A percentile compares a stretch with the other conserved stretches of the same genome.
Conservation (phyloP, 176 grass and related monocot species). For the Oryza glaberrima region DNA sequence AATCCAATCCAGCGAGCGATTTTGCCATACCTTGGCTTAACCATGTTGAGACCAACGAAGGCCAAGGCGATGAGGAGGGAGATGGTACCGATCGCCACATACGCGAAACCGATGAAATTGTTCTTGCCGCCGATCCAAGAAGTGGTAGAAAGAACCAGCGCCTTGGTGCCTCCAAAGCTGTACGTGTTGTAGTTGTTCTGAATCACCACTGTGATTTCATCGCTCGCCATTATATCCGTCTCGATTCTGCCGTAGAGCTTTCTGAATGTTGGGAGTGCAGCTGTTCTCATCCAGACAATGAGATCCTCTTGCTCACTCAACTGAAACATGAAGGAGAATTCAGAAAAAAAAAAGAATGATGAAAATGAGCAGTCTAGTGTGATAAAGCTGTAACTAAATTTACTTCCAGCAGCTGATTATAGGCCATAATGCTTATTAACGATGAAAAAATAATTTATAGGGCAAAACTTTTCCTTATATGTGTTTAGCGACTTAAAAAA, state of each 20-base stretch:
- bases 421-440: too few relatives aligned
- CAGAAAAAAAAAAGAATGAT: not conserved
- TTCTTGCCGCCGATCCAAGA: slow-evolving; percentile 91
- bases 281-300: slow-evolving; percentile 93
- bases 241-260: slow-evolving; percentile 93
- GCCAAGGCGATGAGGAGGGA: slow-evolving; percentile 67
- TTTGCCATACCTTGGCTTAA: slow-evolving; percentile 66
- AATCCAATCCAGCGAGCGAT: not conserved
- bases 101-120: slow-evolving; percentile 79
- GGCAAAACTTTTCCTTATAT: too few relatives aligned
- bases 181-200: slow-evolving; percentile 99
- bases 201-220: slow-evolving; percentile 77
- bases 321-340: slow-evolving; percentile 35
- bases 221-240: slow-evolving; percentile 61
- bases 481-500: too few relatives aligned
- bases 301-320: slow-evolving; percentile 89
- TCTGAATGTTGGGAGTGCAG: slow-evolving; percentile 77
- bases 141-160: slow-evolving; percentile 82
- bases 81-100: slow-evolving; percentile 65
- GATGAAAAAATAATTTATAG: too few relatives aligned
- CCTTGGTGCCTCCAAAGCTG: slow-evolving; percentile 82
- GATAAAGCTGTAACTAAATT: not conserved
- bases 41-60: slow-evolving; percentile 68
- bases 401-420: too few relatives aligned
- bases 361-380: not conserved